phyloP scores from a whole-genome alignment of 768 basidiomycete genomes.

The Boletus rubropictus region DNA sequence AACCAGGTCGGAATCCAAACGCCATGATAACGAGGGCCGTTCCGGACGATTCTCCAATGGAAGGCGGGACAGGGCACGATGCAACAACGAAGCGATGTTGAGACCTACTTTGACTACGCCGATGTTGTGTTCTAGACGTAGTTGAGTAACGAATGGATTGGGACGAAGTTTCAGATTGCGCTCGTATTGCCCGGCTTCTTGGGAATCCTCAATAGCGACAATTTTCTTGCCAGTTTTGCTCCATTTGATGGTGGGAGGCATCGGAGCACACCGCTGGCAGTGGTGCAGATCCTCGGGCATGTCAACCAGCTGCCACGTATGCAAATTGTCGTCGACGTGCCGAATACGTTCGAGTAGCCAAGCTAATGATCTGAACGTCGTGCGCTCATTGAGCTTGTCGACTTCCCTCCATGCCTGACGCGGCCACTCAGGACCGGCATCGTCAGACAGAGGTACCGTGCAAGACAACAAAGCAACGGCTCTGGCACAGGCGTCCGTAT shows the following conservation, averaged over 20 bases:
- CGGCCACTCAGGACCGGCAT: constrained; percentile 79
- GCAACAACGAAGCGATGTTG: constrained; percentile 81
- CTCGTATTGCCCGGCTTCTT: constrained; percentile 86
- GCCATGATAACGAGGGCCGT: constrained; percentile 62
- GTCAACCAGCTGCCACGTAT: constrained; percentile 59
- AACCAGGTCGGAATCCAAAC: constrained; percentile 71
- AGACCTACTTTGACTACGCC: constrained; percentile 81
- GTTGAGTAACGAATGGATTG: constrained; percentile 79
- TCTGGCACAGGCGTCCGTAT: constrained; percentile 59
- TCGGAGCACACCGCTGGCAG: constrained; percentile 82
- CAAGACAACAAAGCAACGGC: constrained; percentile 80
- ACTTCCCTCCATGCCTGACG: constrained; percentile 69
- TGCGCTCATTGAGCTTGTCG: constrained; percentile 80
- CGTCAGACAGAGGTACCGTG: constrained; percentile 60
- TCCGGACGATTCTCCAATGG: constrained; percentile 50
- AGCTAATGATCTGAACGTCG: constrained; percentile 72
- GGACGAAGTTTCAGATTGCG: constrained; percentile 83
- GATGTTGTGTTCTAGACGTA: constrained; percentile 55
- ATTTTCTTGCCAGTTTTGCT: constrained; percentile 51
- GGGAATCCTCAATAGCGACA: constrained; percentile 73
- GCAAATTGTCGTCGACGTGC: constrained; percentile 60
- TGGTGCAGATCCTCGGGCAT: constrained; percentile 40
- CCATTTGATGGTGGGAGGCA: constrained; percentile 73
- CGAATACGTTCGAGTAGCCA: constrained; percentile 87
- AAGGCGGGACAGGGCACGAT: constrained; percentile 78